These are phyloP conservation scores for Flammula alnicola DNA, from an alignment of 1,284 basidiomycete species.

Conservation along the genomic window DNA sequence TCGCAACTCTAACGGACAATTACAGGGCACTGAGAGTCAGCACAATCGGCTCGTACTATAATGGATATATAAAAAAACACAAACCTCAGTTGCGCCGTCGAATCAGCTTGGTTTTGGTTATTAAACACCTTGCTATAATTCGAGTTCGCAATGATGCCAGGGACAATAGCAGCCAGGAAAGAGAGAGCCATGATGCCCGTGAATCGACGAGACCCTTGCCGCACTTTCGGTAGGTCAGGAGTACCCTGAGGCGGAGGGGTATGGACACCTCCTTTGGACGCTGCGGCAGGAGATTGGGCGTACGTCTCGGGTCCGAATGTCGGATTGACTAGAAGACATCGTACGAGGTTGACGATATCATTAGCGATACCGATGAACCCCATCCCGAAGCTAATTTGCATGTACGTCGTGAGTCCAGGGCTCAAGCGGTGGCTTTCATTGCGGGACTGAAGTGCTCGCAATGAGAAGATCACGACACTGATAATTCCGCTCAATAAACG, in stretches of 20 bases:
- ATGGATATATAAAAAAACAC: neutral
- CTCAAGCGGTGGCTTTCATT: conserved; percentile 16
- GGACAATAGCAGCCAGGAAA: conserved; percentile 31
- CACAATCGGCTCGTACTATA: neutral
- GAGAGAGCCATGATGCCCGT: conserved; percentile 22
- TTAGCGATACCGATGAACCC: conserved; percentile 30
- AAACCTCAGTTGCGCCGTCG: conserved; percentile 14
- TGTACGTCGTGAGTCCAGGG: conserved; percentile 24
- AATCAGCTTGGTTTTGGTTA: conserved; percentile 15
- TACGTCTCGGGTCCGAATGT: conserved; percentile 28
- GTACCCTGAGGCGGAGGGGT: conserved; percentile 22
- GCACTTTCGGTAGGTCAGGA: conserved; percentile 28
- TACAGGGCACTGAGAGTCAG: neutral
- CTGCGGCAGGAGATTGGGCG: conserved; percentile 23
- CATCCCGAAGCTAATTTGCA: conserved; percentile 29
- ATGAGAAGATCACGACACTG: conserved; percentile 29
- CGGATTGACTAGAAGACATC: conserved; percentile 30
- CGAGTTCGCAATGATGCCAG: conserved; percentile 29
- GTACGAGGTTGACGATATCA: conserved; percentile 28
- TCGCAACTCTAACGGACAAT: conserved; percentile 28
- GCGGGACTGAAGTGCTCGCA: conserved; percentile 25
- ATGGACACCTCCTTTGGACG: conserved; percentile 23
- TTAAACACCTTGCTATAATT: conserved; percentile 20
- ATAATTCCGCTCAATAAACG: too few relatives aligned
- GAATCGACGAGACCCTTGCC: conserved; percentile 27